Conservation (phyloP, 345 rosid genomes). For the Eucalyptus marginata region DNA sequence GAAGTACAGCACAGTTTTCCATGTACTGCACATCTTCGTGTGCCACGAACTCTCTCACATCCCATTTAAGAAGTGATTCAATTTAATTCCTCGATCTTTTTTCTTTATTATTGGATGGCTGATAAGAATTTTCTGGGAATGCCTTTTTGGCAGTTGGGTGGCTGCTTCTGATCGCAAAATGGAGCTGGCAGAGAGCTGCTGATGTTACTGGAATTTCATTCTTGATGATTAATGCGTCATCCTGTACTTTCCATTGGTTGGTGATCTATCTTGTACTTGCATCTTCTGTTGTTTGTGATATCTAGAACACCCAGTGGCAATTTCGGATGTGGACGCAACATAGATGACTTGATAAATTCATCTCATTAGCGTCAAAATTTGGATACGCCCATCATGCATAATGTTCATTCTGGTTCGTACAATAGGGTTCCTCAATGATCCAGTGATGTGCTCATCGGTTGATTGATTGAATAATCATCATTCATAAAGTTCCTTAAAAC, state of each 20-base stretch:
- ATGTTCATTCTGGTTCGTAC: background rate
- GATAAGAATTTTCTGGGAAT: background rate
- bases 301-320: background rate
- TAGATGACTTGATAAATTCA: background rate
- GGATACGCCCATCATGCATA: background rate
- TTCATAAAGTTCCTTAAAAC: background rate
- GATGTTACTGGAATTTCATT: background rate
- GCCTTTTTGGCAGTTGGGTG: conserved; percentile 51
- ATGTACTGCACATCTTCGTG: background rate
- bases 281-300: background rate
- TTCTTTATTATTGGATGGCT: background rate
- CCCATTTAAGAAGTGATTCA: background rate
- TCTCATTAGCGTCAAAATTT: background rate
- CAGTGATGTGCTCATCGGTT: background rate
- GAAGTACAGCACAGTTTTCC: background rate
- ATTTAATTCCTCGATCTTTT: background rate
- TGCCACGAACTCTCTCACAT: background rate
- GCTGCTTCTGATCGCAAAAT: conserved; percentile 36
- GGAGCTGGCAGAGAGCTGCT: conserved; percentile 1
- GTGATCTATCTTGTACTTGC: too few species aligned
- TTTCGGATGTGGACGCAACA: background rate
- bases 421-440: background rate
- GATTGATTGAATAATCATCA: background rate
- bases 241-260: background rate
- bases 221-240: background rate